Base-by-base conservation (phyloP, 2,329 filamentous ascomycete genomes). In the Trichoderma sp. region DNA sequence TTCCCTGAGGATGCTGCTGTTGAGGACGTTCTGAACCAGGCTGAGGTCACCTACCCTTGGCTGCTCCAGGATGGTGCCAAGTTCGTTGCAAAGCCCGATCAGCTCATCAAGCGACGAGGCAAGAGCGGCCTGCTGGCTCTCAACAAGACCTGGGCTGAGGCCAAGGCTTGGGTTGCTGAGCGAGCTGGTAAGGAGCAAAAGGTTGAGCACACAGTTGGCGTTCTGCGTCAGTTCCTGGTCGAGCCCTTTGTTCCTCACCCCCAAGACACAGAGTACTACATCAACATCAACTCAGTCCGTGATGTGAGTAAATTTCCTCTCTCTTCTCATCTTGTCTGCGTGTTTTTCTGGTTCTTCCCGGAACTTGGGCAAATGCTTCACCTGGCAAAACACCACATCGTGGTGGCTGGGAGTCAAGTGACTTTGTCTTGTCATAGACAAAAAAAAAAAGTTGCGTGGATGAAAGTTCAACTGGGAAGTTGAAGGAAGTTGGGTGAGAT, bases 241-340 rank as follows among this genome's bases (percentile, higher is more conserved):
- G 96, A 99, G 90, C 96, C 96, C 67, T 98, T 99, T 81, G 95
- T 98, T 74, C 96, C 95, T 80, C 96, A 99, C 85, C 92, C 95
- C 76, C 89, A 94, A 79, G 92, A 94, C 83, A 98, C 95, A 76
- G 96, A 99, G 86, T 98, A 98, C 88, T 99, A 99, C 87, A 97
- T 99, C 88, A 98, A 98, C 91, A 99, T 99, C 88, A 96, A 98
- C 90, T 98, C 96, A 75, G 95, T 97, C 81, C 93, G 96, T 88
- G 96, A 98, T 91, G 96, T 98, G 91, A 91, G 94, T 91, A 74
- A 73, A 71, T 76, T 74, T 76, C 74, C 70, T 70, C 75, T 74
- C 73, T 73, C 28, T 14, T 61, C 26, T 51, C 24, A n/a, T 61
- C 15, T 34, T 68, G 15, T 30, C 28, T 43, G 21, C 47, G 39